Evolutionary conservation across 148 eudicot species (phyloP).

Genomic region (Fallopia convolvulus): DNA sequence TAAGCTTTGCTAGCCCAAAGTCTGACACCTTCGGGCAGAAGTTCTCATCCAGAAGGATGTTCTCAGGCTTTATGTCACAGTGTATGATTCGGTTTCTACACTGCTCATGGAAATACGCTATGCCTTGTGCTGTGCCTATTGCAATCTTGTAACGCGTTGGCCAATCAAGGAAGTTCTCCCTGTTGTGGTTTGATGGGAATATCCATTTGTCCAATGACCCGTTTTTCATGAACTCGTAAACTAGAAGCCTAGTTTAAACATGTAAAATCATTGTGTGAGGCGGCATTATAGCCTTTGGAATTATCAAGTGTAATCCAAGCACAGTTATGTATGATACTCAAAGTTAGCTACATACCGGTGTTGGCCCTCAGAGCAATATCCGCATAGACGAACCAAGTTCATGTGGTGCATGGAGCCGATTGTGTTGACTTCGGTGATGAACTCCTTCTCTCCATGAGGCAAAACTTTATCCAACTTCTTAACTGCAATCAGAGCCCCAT

Average conservation of each 20-base stretch:
- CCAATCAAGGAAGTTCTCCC: constrained; percentile 59
- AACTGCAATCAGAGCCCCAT: constrained; percentile 78
- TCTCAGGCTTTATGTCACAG: constrained; percentile 92
- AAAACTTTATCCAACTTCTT: constrained; percentile 81
- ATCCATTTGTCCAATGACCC: constrained; percentile 97
- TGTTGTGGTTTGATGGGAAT: constrained; percentile 37
- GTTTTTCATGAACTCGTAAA: constrained; percentile 90
- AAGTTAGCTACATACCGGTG: constrained; percentile 37
- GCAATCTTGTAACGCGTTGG: constrained; percentile 76
- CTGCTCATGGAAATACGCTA: constrained; percentile 94
- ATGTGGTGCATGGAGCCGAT: constrained; percentile 97
- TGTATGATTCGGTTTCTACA: constrained; percentile 84
- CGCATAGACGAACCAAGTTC: constrained; percentile 92
- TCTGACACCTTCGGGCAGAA: constrained; percentile 88
- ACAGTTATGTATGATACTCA: neutral
- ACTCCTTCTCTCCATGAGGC: constrained; percentile 91
- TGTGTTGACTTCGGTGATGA: constrained; percentile 83
- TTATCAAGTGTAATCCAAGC: too few species aligned
- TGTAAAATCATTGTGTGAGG: neutral
- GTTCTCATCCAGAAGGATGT: constrained; percentile 75
- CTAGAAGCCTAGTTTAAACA: constrained; percentile 50
- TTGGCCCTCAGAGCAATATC: constrained; percentile 84
- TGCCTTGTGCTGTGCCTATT: constrained; percentile 80
- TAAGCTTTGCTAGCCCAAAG: constrained; percentile 82
- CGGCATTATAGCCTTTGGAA: neutral